Percentiles rank a stretch among this genome's conserved stretches.
These are phyloP conservation scores for Chenopodium quinoa DNA, from an alignment of 148 eudicot species.

Conservation along the genomic window DNA sequence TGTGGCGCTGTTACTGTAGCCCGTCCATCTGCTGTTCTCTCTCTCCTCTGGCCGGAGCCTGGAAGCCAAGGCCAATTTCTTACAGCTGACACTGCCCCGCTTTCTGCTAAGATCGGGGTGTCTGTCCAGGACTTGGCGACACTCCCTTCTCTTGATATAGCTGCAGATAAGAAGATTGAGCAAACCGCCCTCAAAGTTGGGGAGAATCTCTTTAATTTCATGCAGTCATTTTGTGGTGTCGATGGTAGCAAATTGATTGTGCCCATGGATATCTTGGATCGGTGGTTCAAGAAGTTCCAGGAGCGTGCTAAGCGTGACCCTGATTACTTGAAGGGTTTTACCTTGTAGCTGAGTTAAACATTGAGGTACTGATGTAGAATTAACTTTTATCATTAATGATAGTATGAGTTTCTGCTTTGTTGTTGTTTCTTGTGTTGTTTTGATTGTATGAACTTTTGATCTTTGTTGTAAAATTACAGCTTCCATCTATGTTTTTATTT, in stretches of 20 bases:
- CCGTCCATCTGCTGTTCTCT: constrained; percentile 86
- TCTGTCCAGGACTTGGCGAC: constrained; percentile 77
- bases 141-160: constrained; percentile 72
- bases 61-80: constrained; percentile 50
- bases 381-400: neutral
- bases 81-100: constrained; percentile 52
- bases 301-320: constrained; percentile 93
- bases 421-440: neutral
- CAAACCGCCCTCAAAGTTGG: constrained; percentile 84
- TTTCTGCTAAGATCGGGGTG: constrained; percentile 85
- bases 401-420: neutral
- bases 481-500: neutral
- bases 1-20: constrained; percentile 86
- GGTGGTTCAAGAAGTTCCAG: constrained; percentile 98
- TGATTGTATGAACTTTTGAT: constrained; percentile 7
- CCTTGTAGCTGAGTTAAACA: constrained; percentile 41
- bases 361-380: constrained; percentile 22
- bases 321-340: constrained; percentile 83
- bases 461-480: neutral
- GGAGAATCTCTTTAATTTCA: constrained; percentile 89
- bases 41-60: constrained; percentile 84
- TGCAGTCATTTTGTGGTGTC: constrained; percentile 97
- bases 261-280: constrained; percentile 89
- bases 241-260: constrained; percentile 83
- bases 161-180: constrained; percentile 77